phyloP scores from a whole-genome alignment of 2,329 filamentous ascomycete genomes.

The Aspergillus udagawae region DNA sequence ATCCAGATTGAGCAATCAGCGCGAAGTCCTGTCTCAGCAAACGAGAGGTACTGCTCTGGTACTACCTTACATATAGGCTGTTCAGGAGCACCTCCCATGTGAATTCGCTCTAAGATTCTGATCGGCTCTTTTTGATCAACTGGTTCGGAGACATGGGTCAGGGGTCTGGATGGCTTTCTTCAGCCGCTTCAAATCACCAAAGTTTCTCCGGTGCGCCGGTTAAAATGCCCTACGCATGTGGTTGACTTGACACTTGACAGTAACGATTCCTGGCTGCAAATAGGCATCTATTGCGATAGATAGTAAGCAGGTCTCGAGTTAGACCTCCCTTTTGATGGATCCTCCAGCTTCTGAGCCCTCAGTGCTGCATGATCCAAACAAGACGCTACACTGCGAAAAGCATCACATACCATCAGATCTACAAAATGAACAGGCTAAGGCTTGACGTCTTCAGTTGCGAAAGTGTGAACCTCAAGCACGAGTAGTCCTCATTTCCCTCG shows the following conservation, averaged over 20 bases:
- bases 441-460: background rate
- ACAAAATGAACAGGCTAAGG: background rate
- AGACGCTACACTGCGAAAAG: background rate
- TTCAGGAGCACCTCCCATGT: background rate
- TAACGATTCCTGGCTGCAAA: background rate
- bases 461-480: constrained; percentile 10
- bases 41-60: no score
- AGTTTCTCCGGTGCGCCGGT: background rate
- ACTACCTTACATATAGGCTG: background rate
- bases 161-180: background rate
- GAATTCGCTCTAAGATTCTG: background rate
- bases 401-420: background rate
- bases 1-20: background rate
- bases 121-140: background rate
- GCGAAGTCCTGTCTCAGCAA: background rate
- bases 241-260: background rate
- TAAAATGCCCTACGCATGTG: background rate
- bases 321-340: no score
- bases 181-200: no score
- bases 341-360: no score
- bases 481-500: constrained; percentile 7
- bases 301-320: background rate
- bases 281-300: background rate
- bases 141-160: background rate
- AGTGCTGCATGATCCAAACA: no score